Evolutionary conservation across 1,284 basidiomycete genomes (phyloP).

Genomic region (Dichomitus squalens): DNA sequence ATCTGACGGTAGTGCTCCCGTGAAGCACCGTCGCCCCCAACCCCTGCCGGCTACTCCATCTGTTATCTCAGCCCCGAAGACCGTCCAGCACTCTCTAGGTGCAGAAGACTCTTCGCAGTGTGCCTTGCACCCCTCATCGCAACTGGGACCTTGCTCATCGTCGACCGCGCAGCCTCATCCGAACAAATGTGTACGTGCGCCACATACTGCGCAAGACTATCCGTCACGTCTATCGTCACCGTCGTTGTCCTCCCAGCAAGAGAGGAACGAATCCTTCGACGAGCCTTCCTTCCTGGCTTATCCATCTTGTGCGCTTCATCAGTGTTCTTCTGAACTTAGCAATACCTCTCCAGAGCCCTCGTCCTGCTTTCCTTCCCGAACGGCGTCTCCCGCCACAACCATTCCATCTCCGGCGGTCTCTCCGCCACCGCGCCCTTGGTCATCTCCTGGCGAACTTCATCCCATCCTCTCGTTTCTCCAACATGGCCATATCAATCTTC

Average conservation of each 20-base stretch:
- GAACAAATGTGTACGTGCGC: neutral
- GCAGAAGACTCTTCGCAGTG: too few relatives aligned
- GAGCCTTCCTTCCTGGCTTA: neutral
- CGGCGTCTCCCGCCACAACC: neutral
- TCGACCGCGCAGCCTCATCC: neutral
- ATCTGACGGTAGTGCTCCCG: too few relatives aligned
- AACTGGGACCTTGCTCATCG: neutral
- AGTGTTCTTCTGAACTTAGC: neutral
- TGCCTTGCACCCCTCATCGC: neutral
- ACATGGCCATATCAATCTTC: too few relatives aligned
- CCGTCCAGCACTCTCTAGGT: too few relatives aligned
- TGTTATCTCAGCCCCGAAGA: too few relatives aligned
- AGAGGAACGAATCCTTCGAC: neutral
- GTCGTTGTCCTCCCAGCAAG: neutral
- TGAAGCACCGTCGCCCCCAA: too few relatives aligned
- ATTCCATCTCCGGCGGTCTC: neutral
- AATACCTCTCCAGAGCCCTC: neutral
- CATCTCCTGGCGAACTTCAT: neutral
- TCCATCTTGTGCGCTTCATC: neutral
- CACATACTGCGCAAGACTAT: neutral
- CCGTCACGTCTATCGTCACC: neutral
- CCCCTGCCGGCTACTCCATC: too few relatives aligned
- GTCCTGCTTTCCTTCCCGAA: neutral
- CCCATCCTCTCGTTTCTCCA: neutral
- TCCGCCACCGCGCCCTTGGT: neutral